phyloP scores from a whole-genome alignment of 306 rosid genomes.

The Trifolium repens region DNA sequence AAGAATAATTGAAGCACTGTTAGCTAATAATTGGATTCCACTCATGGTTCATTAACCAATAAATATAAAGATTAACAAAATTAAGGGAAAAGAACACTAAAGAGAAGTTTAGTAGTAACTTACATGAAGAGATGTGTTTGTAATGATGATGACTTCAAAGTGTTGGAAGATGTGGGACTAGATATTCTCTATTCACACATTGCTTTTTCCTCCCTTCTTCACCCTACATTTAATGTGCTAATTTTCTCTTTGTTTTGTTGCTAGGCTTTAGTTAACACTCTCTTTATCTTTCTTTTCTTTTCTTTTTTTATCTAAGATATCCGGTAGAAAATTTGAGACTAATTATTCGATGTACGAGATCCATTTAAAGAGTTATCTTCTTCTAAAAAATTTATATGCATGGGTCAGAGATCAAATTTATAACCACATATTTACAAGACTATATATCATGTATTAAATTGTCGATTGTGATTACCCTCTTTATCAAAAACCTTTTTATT shows the following conservation, averaged over 20 bases:
- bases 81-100: background rate
- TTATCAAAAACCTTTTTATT: background rate
- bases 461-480: background rate
- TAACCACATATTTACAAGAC: too few species aligned
- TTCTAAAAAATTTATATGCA: too few species aligned
- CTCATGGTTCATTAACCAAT: slow-evolving; percentile 13
- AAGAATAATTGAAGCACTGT: slow-evolving; percentile 32
- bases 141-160: slow-evolving; percentile 59
- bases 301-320: too few species aligned
- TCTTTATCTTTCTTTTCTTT: too few species aligned
- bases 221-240: slow-evolving; percentile 8
- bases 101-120: slow-evolving; percentile 17
- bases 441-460: too few species aligned
- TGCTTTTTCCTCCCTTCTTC: slow-evolving; percentile 30
- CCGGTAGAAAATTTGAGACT: too few species aligned
- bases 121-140: slow-evolving; percentile 34
- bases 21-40: slow-evolving; percentile 32
- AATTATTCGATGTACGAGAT: too few species aligned
- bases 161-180: slow-evolving; percentile 59
- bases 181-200: slow-evolving; percentile 11
- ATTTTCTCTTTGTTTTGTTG: slow-evolving; percentile 37
- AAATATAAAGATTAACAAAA: slow-evolving; percentile 27
- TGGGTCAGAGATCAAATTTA: too few species aligned
- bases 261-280: background rate
- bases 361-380: too few species aligned